Evolutionary conservation across 2,329 filamentous ascomycete species (phyloP), one percentile per base, ranked within the genome.

Genomic region (Xylariaceae sp.): DNA sequence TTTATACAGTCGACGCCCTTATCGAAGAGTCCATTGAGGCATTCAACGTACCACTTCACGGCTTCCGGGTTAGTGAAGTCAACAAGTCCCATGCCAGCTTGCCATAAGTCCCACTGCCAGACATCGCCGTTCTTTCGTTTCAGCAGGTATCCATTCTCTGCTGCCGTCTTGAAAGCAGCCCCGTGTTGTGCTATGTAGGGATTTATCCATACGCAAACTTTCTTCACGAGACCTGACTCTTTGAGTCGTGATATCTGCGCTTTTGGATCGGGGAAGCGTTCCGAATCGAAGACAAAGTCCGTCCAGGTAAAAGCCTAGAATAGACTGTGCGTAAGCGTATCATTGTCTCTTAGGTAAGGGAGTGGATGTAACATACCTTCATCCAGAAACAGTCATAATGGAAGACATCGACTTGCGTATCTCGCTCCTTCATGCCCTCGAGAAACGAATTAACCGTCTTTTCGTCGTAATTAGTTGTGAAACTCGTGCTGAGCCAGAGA

Each of bases 371-470:
- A 36, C 55, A 57, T 42, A 61, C 60, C 49, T 83, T 83, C 75
- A 89, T 83, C 85, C 85, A 89, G 75, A 88, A 89, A 66, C 82
- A 87, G 63, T 89, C 86, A 56, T 86, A 89, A 65, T 89, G 86
- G 66, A 89, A 89, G 3, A 88, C 84, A 35, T 85, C 80, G 1
- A 89, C 75, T 0, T 83, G 81, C 14, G 85, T 85, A 41, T 80
- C 76, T 2, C 83, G 77, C 43, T 78, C 71, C 53, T 75, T 77
- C 81, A 89, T 88, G 11, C 84, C 84, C 57, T 86, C 78, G 18
- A 89, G 75, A 66, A 89, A 89, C 10, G 75, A 74, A 41, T 74
- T 81, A 22, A 89, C 85, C 0, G 85, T 89, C 17, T 75, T 65
- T 66, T 89, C 85, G 54, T 86, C 83, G 62, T 89, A 89, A 54